Conservation (phyloP, 306 rosid genomes). For the Phaseolus lunatus region DNA sequence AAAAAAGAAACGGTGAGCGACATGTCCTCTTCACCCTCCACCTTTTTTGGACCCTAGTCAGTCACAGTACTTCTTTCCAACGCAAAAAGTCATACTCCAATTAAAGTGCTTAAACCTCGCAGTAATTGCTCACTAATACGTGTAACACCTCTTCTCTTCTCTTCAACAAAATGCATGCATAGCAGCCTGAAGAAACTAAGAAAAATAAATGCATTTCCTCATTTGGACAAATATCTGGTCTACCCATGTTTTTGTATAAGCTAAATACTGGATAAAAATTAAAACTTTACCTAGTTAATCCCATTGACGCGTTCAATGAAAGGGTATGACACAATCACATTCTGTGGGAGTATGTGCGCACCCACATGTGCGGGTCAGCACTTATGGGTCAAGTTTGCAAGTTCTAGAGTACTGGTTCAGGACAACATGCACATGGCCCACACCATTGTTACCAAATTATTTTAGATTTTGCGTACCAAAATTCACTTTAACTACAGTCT, state of each 20-base stretch:
- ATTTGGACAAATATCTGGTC: not conserved
- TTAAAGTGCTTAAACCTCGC: slow-evolving; percentile 36
- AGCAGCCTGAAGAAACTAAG: slow-evolving; percentile 40
- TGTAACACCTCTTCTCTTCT: slow-evolving; percentile 13
- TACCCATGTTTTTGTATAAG: not conserved
- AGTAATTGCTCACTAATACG: slow-evolving; percentile 37
- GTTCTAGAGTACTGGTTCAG: not conserved
- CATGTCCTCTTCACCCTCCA: slow-evolving; percentile 52
- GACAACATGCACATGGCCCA: slow-evolving; percentile 48
- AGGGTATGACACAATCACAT: not conserved
- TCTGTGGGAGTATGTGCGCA: not conserved
- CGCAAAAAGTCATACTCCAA: slow-evolving; percentile 37
- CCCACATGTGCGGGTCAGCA: slow-evolving; percentile 20
- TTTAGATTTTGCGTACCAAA: not conserved
- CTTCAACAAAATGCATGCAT: not conserved
- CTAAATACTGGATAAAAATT: too few species aligned
- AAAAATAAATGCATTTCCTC: not conserved
- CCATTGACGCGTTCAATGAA: not conserved
- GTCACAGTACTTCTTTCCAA: slow-evolving; percentile 28
- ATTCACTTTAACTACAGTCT: not conserved
- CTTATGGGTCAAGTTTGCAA: not conserved
- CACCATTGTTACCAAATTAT: not conserved
- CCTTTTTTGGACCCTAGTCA: slow-evolving; percentile 52
- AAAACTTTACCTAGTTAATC: not conserved
- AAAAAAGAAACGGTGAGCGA: not conserved